phyloP scores from a whole-genome alignment of 108 stramenopile species.

The Seminavis robusta region DNA sequence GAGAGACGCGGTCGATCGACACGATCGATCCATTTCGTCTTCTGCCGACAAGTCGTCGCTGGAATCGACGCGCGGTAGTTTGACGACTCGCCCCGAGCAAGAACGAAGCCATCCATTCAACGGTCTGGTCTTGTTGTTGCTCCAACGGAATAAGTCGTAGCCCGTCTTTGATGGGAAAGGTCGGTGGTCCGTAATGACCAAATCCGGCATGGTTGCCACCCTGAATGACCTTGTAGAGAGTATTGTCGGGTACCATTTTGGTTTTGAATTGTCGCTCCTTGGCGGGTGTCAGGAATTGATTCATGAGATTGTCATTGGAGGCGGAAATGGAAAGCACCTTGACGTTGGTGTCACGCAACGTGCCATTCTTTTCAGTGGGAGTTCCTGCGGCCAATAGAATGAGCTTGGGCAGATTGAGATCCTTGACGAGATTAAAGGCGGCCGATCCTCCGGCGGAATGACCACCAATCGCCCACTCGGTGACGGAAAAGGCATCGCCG shows the following conservation, averaged over 20 bases:
- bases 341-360: background rate
- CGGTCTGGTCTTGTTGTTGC: constrained; percentile 16
- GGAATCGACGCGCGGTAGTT: too few species aligned
- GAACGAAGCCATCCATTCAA: constrained; percentile 8
- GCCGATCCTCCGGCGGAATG: constrained; percentile 43
- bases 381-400: background rate
- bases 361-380: background rate
- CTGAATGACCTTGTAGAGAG: constrained; percentile 2
- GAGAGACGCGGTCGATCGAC: too few species aligned
- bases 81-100: background rate
- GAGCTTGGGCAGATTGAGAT: background rate
- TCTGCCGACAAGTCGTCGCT: too few species aligned
- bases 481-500: too few species aligned
- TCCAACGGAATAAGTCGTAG: constrained; percentile 17
- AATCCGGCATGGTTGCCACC: constrained; percentile 40
- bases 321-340: background rate
- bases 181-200: constrained; percentile 28
- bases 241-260: background rate
- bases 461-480: constrained; percentile 54
- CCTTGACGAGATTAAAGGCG: constrained; percentile 1
- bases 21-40: too few species aligned
- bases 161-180: constrained; percentile 14
- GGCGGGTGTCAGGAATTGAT: background rate
- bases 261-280: background rate
- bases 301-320: background rate